Base-by-base conservation (phyloP, 176 grass and related monocot species). In the Eremochloa ophiuroides region DNA sequence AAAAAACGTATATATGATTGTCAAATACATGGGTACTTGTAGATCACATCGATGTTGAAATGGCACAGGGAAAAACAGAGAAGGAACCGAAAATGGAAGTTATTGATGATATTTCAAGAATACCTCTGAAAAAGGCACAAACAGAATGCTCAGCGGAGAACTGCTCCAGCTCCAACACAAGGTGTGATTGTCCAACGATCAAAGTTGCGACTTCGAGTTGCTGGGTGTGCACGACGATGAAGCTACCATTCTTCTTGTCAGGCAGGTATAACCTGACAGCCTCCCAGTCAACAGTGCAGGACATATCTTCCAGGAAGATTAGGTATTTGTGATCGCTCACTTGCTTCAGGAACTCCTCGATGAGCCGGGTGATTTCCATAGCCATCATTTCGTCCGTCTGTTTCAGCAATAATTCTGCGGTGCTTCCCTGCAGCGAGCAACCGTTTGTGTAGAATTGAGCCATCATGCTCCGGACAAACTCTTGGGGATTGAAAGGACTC, bases 231-330 rank as follows among this genome's bases (percentile, higher is more conserved):
- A n/a, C n/a, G n/a, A n/a, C n/a, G n/a, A n/a, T n/a, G n/a, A n/a
- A n/a, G n/a, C n/a, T n/a, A n/a, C n/a, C n/a, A n/a, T n/a, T n/a
- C n/a, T n/a, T n/a, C n/a, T n/a, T n/a, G n/a, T n/a, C n/a, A n/a
- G n/a, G n/a, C n/a, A n/a, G n/a, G n/a, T n/a, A n/a, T n/a, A n/a
- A n/a, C n/a, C n/a, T n/a, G n/a, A n/a, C n/a, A 8, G 23, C 15
- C 0, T 42, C 5, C 80, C 86, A 88, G 43, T 38, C 73, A 20
- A 3, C 13, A 13, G 44, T 8, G 17, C 1, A 58, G 10, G 55
- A 59, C 4, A 75, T 0, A 20, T 69, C 69, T 58, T 87, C 78
- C 14, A 82, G 53, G 20, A 87, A 33, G n/a, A 87, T n/a, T 2
- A 87, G 28, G 67, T 63, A 73, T 3, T 22, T 78, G 1, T 51